Base-by-base conservation (phyloP, 2,329 filamentous ascomycete species). In the Neospermospora avenae region DNA sequence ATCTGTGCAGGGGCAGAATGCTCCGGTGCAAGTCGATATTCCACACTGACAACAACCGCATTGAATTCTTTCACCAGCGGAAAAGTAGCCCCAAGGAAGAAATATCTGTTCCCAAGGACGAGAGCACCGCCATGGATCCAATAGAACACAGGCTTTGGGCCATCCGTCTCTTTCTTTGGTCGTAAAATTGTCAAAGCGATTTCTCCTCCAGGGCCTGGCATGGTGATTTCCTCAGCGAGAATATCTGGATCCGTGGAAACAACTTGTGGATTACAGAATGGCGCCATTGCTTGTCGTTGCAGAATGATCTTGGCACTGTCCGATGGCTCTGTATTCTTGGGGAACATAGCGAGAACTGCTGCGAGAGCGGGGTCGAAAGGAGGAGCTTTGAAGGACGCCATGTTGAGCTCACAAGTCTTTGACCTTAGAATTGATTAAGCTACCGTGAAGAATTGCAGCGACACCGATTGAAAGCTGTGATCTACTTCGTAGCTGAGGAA, bases 11-110 rank as follows among this genome's bases (percentile, higher is more conserved):
- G 53, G 46, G 53, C 53, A 20, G 41, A 18, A 25, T 14, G 11
- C 24, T 55, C 53, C 4, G 53, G 53, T 34, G 53, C 53, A 45
- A 55, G 53, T 22, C 53, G 53, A 34, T 46, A 46, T 13, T 55
- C 53, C 31, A 46, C 41, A 8, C 39, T 45, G 53, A 55, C n/a
- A 4, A 46, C 41, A 20, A 55, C 53, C 20, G 44, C 39, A 55
- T 45, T 37, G 34, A 55, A 37, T n/a, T 46, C 53, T 18, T 55
- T 45, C 2, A 34, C 44, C 4, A 34, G 20, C 16, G 24, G 16
- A 16, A 55, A 34, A 4, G 44, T 55, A 7, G 4, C 31, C 16
- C n/a, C 7, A 3, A 55, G 25, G 34, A 55, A 55, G n/a, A 55
- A 45, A n/a, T 46, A 25, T 37, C 53, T 45, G 31, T 37, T 46